A percentile compares a stretch with the other conserved stretches of the same genome.
Evolutionary conservation across 2,329 filamentous ascomycete species (phyloP).

Genomic region (Nothomitra cinnamomea): DNA sequence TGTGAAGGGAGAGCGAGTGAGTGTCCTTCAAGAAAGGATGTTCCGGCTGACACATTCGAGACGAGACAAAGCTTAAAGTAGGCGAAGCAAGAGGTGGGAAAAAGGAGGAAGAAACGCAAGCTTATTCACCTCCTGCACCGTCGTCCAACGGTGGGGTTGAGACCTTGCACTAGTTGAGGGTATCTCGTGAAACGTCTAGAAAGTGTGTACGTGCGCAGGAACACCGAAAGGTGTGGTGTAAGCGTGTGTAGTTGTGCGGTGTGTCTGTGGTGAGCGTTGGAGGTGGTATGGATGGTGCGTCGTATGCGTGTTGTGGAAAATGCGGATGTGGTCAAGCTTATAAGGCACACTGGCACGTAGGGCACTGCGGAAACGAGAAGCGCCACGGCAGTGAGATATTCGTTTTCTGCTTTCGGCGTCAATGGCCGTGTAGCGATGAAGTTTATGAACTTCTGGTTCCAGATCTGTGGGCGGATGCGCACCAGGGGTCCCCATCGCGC

Average conservation of each 20-base stretch:
- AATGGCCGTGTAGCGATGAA: constrained; percentile 2
- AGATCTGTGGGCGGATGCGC: constrained; percentile 4
- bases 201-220: constrained; percentile 1
- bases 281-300: too few species aligned
- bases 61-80: not conserved
- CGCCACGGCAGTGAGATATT: not conserved
- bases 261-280: too few species aligned
- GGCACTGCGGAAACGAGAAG: not conserved
- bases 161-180: not conserved
- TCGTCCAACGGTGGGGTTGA: not conserved
- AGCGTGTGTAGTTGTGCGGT: too few species aligned
- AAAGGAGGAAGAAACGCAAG: not conserved
- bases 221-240: not conserved
- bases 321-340: constrained; percentile 2
- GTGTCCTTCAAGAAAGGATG: not conserved
- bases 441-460: not conserved
- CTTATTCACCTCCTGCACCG: not conserved
- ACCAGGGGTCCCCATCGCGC: constrained; percentile 2
- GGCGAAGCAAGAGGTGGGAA: not conserved
- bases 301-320: not conserved
- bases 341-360: not conserved
- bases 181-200: constrained; percentile 1
- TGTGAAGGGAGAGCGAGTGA: not conserved
- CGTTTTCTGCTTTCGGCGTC: not conserved
- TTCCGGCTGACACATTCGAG: not conserved